A percentile compares a stretch with the other conserved stretches of the same genome.
These are phyloP conservation scores for Citrullus mucosospermus DNA, from an alignment of 306 rosid species.

Conservation along the genomic window DNA sequence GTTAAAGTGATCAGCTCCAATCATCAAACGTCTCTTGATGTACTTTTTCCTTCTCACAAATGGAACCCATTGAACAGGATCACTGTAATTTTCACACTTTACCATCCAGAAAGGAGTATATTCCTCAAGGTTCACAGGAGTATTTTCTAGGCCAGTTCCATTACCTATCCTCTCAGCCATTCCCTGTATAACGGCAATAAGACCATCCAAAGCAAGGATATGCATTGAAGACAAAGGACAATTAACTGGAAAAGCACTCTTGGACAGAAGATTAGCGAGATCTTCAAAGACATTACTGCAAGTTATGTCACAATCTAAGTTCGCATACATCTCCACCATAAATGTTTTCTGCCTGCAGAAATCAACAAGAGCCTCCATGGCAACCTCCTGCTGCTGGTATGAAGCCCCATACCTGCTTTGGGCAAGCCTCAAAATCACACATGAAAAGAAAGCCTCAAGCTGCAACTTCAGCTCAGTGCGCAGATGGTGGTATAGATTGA, in stretches of 20 bases:
- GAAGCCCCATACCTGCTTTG: constrained; percentile 82
- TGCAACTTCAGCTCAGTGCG: constrained; percentile 74
- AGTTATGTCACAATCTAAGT: constrained; percentile 88
- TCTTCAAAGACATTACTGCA: constrained; percentile 95
- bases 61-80: constrained; percentile 84
- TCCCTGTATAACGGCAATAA: constrained; percentile 88
- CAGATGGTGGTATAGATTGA: constrained; percentile 73
- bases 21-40: constrained; percentile 92
- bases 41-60: constrained; percentile 81
- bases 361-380: constrained; percentile 91
- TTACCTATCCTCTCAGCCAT: constrained; percentile 89
- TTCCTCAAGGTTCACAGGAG: constrained; percentile 68
- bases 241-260: constrained; percentile 84
- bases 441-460: constrained; percentile 88
- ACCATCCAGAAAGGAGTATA: constrained; percentile 97
- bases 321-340: constrained; percentile 90
- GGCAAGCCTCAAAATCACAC: constrained; percentile 83
- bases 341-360: constrained; percentile 90
- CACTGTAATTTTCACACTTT: constrained; percentile 76
- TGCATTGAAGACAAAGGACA: constrained; percentile 79
- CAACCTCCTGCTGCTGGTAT: constrained; percentile 88
- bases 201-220: constrained; percentile 91
- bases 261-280: constrained; percentile 79
- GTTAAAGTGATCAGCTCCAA: constrained; percentile 98
- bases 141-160: constrained; percentile 52